These are phyloP conservation scores for Trichoderma sp. DNA, from an alignment of 2,329 filamentous ascomycete genomes.

Conservation along the genomic window DNA sequence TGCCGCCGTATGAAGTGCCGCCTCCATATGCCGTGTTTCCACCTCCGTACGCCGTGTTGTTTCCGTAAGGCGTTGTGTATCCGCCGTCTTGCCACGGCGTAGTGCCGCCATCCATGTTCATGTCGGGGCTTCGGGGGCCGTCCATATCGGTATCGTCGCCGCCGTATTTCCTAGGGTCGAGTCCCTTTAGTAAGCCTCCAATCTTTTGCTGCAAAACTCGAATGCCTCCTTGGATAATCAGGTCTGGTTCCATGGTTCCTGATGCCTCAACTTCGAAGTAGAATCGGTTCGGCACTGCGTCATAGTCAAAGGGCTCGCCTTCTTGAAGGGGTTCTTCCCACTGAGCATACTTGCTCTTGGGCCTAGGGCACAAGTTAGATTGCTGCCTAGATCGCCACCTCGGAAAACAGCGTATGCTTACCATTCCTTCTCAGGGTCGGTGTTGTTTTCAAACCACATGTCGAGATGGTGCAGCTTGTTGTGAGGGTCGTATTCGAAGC, in stretches of 20 bases:
- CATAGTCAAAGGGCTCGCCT: slow-evolving; percentile 85
- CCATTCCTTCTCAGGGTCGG: slow-evolving; percentile 80
- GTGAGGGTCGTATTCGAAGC: slow-evolving; percentile 97
- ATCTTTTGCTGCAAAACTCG: slow-evolving; percentile 87
- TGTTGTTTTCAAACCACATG: slow-evolving; percentile 81
- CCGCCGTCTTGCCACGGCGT: slow-evolving; percentile 61
- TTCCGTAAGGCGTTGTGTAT: slow-evolving; percentile 67
- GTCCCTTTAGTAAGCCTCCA: slow-evolving; percentile 66
- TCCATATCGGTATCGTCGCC: slow-evolving; percentile 59
- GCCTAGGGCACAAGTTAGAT: slow-evolving; percentile 50
- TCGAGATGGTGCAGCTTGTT: slow-evolving; percentile 92
- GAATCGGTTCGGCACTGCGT: slow-evolving; percentile 78
- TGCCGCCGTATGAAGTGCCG: slow-evolving; percentile 48
- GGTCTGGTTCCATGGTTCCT: slow-evolving; percentile 83
- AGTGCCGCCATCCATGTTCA: slow-evolving; percentile 55
- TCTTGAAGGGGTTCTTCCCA: slow-evolving; percentile 78
- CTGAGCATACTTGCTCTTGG: slow-evolving; percentile 73
- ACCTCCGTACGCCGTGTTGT: slow-evolving; percentile 66
- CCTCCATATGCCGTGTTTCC: slow-evolving; percentile 64
- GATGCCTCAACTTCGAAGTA: slow-evolving; percentile 92
- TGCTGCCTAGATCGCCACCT: background rate
- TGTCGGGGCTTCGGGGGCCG: slow-evolving; percentile 64
- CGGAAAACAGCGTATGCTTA: slow-evolving; percentile 41
- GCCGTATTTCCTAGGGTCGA: slow-evolving; percentile 47
- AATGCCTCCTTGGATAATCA: slow-evolving; percentile 85